These are phyloP conservation scores for Pythium aristosporum DNA, from an alignment of 352 stramenopile species.

Conservation along the genomic window DNA sequence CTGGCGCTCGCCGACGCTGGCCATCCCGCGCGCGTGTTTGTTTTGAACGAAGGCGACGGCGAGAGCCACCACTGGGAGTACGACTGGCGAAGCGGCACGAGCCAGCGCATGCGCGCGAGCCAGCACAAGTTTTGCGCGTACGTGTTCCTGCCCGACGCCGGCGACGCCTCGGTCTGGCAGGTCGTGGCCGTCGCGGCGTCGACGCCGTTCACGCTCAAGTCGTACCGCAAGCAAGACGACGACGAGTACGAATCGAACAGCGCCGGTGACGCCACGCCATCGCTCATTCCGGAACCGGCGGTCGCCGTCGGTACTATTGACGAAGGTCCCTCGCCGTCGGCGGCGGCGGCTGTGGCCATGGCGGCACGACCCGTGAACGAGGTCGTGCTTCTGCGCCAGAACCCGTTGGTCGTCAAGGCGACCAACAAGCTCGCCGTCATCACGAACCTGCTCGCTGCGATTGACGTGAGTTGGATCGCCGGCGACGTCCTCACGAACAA, in stretches of 20 bases:
- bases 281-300: constrained; percentile 10
- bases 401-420: constrained; percentile 14
- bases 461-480: constrained; percentile 27
- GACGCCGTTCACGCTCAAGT: constrained; percentile 38
- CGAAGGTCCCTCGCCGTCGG: background rate
- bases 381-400: constrained; percentile 21
- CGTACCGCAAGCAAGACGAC: constrained; percentile 39
- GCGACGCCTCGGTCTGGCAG: constrained; percentile 24
- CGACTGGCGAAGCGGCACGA: constrained; percentile 56
- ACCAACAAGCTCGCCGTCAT: constrained; percentile 27
- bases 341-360: background rate
- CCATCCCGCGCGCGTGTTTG: constrained; percentile 20
- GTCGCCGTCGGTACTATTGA: background rate
- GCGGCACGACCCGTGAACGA: constrained; percentile 8
- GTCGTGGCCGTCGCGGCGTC: constrained; percentile 34
- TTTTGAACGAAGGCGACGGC: constrained; percentile 30
- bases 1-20: background rate
- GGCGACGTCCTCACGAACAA: constrained; percentile 18
- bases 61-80: constrained; percentile 53
- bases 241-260: constrained; percentile 22
- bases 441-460: constrained; percentile 23
- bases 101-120: constrained; percentile 38
- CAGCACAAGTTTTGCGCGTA: constrained; percentile 48
- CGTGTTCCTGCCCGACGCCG: constrained; percentile 25
- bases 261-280: background rate